Evolutionary conservation across 2,329 filamentous ascomycete species (phyloP).

Genomic region (Cercospora sojina): DNA sequence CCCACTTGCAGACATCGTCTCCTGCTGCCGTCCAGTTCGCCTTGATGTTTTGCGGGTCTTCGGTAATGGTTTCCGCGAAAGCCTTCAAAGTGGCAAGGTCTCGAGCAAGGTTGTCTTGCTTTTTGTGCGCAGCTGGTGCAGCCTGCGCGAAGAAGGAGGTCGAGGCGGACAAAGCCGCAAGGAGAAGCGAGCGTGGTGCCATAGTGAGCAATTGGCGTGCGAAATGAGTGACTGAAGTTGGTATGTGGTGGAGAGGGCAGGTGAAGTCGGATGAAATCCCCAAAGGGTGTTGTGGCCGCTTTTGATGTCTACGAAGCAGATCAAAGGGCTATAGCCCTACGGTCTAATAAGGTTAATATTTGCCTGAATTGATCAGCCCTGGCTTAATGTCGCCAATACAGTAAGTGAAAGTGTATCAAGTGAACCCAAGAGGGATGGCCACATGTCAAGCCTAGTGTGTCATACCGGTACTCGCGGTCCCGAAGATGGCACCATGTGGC

Average conservation of each 20-base stretch:
- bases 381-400: background rate
- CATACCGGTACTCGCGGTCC: background rate
- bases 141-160: constrained; percentile 2
- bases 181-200: background rate
- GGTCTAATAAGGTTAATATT: background rate
- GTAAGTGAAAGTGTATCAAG: background rate
- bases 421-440: background rate
- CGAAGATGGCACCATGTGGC: constrained; percentile 2
- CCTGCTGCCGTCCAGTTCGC: constrained; percentile 14
- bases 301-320: background rate
- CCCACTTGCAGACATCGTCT: constrained; percentile 14
- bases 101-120: constrained; percentile 10
- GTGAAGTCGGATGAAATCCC: background rate
- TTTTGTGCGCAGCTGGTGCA: background rate
- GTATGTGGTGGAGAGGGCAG: background rate
- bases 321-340: background rate
- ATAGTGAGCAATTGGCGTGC: background rate
- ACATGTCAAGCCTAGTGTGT: background rate
- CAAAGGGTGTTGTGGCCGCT: background rate
- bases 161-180: constrained; percentile 2
- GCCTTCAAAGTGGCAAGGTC: constrained; percentile 13
- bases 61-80: constrained; percentile 18
- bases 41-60: constrained; percentile 12
- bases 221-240: background rate
- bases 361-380: background rate